phyloP scores from a whole-genome alignment of 148 eudicot genomes.

The Heliamphora exappendiculata region DNA sequence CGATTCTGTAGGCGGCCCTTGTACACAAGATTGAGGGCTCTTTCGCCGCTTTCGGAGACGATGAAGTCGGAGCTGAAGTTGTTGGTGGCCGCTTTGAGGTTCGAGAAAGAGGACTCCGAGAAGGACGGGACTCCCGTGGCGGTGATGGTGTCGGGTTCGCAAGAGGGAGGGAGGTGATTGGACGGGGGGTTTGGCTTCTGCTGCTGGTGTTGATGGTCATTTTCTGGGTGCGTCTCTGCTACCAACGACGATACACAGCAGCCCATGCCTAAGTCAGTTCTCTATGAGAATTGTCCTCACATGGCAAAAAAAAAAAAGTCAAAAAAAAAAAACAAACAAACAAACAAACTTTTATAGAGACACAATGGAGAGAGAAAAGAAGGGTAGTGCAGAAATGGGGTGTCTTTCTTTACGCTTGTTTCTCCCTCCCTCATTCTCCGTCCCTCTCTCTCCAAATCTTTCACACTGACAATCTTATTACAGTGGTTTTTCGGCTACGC shows the following conservation, averaged over 20 bases:
- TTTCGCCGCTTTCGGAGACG: constrained; percentile 74
- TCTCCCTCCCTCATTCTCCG: neutral
- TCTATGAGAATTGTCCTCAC: neutral
- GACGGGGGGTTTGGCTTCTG: constrained; percentile 16
- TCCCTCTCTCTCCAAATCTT: neutral
- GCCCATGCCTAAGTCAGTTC: constrained; percentile 33
- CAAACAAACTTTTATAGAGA: neutral
- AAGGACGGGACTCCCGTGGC: constrained; percentile 35
- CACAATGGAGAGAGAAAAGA: neutral
- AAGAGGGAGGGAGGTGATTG: neutral
- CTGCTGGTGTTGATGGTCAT: constrained; percentile 14
- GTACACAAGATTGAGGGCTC: constrained; percentile 69
- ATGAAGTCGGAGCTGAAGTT: constrained; percentile 58
- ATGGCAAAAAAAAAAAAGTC: neutral
- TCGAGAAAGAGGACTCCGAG: constrained; percentile 47
- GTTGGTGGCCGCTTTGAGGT: constrained; percentile 67
- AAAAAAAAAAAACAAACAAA: no score
- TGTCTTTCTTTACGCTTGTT: neutral
- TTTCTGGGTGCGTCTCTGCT: constrained; percentile 35
- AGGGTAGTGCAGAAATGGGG: neutral
- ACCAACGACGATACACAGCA: constrained; percentile 48
- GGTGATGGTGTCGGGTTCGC: neutral
- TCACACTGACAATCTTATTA: neutral
- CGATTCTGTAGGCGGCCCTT: constrained; percentile 56
- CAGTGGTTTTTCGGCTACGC: neutral